Evolutionary conservation across 202 grass and related monocot species (phyloP).

Genomic region (Elaeis oleifera): DNA sequence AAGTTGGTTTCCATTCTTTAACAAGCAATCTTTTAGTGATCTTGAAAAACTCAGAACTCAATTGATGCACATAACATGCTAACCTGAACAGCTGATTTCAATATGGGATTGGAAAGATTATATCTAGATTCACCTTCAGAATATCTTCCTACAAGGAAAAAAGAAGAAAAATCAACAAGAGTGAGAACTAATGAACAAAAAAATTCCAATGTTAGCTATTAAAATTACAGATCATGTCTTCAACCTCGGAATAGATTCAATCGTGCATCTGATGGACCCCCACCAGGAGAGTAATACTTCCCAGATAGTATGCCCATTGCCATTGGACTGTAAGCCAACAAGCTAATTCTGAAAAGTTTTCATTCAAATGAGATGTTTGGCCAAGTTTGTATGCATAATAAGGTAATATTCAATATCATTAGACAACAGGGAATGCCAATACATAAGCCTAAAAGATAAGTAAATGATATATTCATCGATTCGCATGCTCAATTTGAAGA

Average conservation of each 20-base stretch:
- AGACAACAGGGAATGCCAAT: no score
- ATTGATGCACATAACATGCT: not conserved
- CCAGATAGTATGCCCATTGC: constrained; percentile 96
- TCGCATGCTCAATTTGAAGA: no score
- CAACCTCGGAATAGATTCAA: constrained; percentile 86
- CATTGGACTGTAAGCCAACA: constrained; percentile 91
- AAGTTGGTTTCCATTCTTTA: no score
- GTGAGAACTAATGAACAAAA: constrained; percentile 1
- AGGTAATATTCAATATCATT: no score
- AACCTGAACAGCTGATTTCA: constrained; percentile 60
- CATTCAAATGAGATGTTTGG: constrained; percentile 3
- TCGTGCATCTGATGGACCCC: constrained; percentile 45
- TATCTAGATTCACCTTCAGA: constrained; percentile 89
- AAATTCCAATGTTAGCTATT: constrained; percentile 2
- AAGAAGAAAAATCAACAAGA: constrained; percentile 4
- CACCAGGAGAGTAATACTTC: constrained; percentile 51
- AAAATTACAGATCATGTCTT: constrained; percentile 1
- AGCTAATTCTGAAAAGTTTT: constrained; percentile 44
- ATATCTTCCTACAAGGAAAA: constrained; percentile 49
- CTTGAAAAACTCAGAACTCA: no score
- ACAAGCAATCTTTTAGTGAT: no score
- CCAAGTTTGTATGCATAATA: no score
- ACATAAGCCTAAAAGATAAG: no score
- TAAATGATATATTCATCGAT: no score
- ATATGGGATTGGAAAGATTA: constrained; percentile 47